Evolutionary conservation across 2,329 filamentous ascomycete species (phyloP).

Genomic region (Ciborinia camelliae): DNA sequence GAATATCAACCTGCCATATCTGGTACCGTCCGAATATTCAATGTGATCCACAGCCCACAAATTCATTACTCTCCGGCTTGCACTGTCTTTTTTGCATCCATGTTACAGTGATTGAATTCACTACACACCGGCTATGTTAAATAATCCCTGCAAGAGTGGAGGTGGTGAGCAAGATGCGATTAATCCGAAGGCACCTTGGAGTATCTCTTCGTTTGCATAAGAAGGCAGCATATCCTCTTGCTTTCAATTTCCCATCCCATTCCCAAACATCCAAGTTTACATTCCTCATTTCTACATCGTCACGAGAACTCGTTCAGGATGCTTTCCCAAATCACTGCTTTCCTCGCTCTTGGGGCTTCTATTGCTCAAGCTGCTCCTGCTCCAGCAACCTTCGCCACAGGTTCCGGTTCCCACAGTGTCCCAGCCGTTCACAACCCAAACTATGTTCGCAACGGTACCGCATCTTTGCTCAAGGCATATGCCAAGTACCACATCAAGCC

Average conservation of each 20-base stretch:
- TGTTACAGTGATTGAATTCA: background rate
- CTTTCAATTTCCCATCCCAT: slow-evolving; percentile 19
- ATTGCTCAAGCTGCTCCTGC: slow-evolving; percentile 28
- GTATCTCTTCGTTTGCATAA: slow-evolving; percentile 24
- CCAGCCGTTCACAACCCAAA: slow-evolving; percentile 33
- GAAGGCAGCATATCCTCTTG: slow-evolving; percentile 20
- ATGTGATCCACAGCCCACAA: background rate
- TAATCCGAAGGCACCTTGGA: background rate
- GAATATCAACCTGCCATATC: slow-evolving; percentile 11
- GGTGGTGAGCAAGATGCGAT: background rate
- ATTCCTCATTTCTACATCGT: slow-evolving; percentile 17
- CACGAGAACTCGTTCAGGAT: slow-evolving; percentile 25
- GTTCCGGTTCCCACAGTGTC: slow-evolving; percentile 27
- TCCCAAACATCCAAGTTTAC: slow-evolving; percentile 17
- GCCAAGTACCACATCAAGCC: slow-evolving; percentile 35
- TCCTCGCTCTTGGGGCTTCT: slow-evolving; percentile 31
- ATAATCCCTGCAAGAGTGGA: background rate
- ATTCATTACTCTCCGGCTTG: background rate
- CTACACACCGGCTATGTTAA: background rate
- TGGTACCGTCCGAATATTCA: slow-evolving; percentile 1
- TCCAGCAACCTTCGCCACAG: background rate
- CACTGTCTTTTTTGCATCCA: background rate
- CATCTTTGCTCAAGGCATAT: slow-evolving; percentile 36
- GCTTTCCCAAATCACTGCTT: slow-evolving; percentile 29
- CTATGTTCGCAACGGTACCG: slow-evolving; percentile 35